Base-by-base conservation (phyloP, 2,329 filamentous ascomycete species). In the Hymenoscyphus infarciens region DNA sequence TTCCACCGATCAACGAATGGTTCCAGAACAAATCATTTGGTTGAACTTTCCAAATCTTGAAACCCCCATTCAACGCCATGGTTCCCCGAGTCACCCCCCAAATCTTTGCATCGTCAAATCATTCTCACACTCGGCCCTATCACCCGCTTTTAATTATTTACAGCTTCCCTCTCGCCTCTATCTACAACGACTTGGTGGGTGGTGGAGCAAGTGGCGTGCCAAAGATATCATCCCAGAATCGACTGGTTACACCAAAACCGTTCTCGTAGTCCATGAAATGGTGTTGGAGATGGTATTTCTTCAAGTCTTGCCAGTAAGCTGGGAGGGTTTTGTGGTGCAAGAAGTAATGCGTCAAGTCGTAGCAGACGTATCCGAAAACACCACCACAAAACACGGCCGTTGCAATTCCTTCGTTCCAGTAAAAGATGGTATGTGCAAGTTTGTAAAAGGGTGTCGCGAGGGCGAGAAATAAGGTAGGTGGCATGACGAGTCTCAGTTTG, bases 181-280 rank as follows among this genome's bases (percentile, higher is more conserved):
- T 61, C 49, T 67, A 71, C 52, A 64, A 56, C 5, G 64, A 66
- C 61, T 73, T 73, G 16, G 63, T 59, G 15, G 67, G 67, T 39
- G 71, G 65, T 39, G 72, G 71, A 25, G 67, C 77, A 59, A 99
- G 81, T 78, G 96, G 89, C 1, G 95, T 99, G 68, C 92, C 92
- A 74, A 99, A 99, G 6, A 99, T 79, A 57, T 79, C 80, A 76
- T 99, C 95, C 95, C 95, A 99, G 82, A 99, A 97, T 68, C 88
- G 87, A 81, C 90, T 97, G 35, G 94, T 97, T 59, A 99, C 94
- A 62, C 95, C 95, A 71, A 98, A 99, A 59, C 95, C 95, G 68
- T 97, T 94, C 77, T 99, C 90, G 75, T 96, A 99, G 76, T 99
- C 95, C 65, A 95, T 91, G 77, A 97, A 99, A 79, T 99, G 95